These are phyloP conservation scores for Hanseniaspora lindneri DNA, from an alignment of 805 yeast species.

Conservation along the genomic window DNA sequence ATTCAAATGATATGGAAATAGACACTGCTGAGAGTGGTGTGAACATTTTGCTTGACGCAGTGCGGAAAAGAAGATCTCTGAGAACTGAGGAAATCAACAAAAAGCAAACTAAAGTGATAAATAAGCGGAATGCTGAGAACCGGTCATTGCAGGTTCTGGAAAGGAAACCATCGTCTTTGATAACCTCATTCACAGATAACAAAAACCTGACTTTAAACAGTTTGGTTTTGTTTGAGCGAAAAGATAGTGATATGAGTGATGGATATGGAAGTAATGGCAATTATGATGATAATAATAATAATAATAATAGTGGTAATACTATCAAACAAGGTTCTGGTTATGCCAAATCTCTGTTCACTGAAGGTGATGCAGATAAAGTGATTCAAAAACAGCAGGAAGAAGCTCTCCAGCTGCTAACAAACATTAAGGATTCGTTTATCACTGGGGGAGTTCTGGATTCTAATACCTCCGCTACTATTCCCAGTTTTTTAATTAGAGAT, in stretches of 20 bases:
- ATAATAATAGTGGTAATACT: no score
- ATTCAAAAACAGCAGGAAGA: slow-evolving; percentile 2
- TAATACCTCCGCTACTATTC: slow-evolving; percentile 58
- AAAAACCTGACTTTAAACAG: not conserved
- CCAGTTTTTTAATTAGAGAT: slow-evolving; percentile 64
- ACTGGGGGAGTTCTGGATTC: slow-evolving; percentile 15
- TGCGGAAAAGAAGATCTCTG: not conserved
- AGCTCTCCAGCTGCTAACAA: slow-evolving; percentile 4
- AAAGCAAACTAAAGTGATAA: slow-evolving; percentile 21
- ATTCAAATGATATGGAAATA: not conserved
- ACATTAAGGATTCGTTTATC: slow-evolving; percentile 11
- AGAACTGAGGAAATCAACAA: slow-evolving; percentile 17
- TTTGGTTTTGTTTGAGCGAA: not conserved
- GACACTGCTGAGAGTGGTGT: slow-evolving; percentile 15
- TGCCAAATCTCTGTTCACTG: not conserved
- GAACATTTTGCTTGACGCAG: not conserved
- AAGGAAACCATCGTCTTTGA: not conserved
- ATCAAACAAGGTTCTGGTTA: no score
- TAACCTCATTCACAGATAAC: not conserved
- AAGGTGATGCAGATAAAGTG: not conserved
- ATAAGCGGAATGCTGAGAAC: not conserved
- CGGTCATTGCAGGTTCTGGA: not conserved
- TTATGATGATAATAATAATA: no score
- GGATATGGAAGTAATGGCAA: no score
- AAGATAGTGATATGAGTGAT: not conserved